A percentile compares a stretch with the other conserved stretches of the same genome.
These are phyloP conservation scores for Wickerhamiella azyma DNA, from an alignment of 805 yeast species.

Conservation along the genomic window DNA sequence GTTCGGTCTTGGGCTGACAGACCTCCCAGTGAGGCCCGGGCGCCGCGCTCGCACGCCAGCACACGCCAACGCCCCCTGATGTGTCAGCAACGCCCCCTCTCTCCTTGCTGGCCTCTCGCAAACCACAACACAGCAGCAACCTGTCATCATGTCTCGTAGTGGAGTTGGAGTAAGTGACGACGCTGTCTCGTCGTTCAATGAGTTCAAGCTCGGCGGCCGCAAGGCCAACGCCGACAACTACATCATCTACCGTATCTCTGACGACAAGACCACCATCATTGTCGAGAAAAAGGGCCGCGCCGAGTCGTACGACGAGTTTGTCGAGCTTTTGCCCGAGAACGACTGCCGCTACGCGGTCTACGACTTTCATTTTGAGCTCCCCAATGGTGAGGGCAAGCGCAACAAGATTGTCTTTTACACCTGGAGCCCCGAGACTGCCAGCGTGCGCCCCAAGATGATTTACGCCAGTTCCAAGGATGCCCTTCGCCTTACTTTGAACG, in stretches of 20 bases:
- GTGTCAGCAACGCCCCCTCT: no score
- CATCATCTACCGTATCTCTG: constrained; percentile 69
- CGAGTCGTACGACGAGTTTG: constrained; percentile 67
- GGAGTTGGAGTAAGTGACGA: constrained; percentile 72
- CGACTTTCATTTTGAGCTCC: constrained; percentile 89
- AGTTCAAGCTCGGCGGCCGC: constrained; percentile 68
- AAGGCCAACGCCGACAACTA: constrained; percentile 58
- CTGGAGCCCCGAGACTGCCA: constrained; percentile 98
- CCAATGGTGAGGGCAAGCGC: constrained; percentile 88
- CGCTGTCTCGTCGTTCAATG: constrained; percentile 87
- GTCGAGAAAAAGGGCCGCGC: constrained; percentile 75
- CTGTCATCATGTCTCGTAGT: constrained; percentile 8
- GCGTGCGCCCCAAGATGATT: constrained; percentile 87
- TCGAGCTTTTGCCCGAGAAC: constrained; percentile 83
- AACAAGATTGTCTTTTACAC: constrained; percentile 58
- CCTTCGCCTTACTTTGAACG: constrained; percentile 91
- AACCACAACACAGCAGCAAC: neutral
- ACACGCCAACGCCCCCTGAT: no score
- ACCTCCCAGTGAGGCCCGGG: no score
- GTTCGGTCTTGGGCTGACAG: no score
- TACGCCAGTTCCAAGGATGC: constrained; percentile 98
- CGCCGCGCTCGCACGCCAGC: no score
- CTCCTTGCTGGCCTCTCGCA: no score
- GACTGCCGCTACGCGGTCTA: constrained; percentile 94
- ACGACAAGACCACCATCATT: constrained; percentile 76